A percentile compares a stretch with the other conserved stretches of the same genome.
These are phyloP conservation scores for Handroanthus guayacan DNA, from an alignment of 257 asterid species.

Conservation along the genomic window DNA sequence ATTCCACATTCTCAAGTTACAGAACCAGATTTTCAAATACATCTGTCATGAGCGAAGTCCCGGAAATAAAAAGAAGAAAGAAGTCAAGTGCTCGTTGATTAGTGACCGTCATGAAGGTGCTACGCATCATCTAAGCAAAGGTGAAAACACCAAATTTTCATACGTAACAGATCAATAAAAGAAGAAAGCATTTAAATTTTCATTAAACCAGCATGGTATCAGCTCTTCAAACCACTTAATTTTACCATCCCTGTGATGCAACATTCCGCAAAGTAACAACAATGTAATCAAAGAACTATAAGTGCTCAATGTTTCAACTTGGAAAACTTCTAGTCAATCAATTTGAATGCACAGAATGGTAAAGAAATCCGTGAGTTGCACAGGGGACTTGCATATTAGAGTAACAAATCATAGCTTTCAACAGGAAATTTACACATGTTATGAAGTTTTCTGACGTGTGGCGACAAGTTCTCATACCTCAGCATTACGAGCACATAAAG, in stretches of 20 bases:
- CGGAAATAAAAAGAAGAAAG: background rate
- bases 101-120: background rate
- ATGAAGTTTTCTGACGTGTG: background rate
- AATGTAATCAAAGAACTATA: background rate
- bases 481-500: background rate
- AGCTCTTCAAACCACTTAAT: too few species aligned
- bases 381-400: background rate
- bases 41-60: background rate
- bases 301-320: background rate
- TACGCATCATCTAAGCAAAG: background rate
- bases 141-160: background rate
- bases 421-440: background rate
- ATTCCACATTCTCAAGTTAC: background rate
- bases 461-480: background rate
- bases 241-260: too few species aligned
- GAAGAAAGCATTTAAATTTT: background rate
- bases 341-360: background rate
- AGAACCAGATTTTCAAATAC: background rate
- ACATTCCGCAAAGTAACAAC: too few species aligned
- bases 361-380: background rate
- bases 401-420: background rate
- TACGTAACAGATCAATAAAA: background rate
- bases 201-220: too few species aligned
- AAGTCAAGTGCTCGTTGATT: background rate
- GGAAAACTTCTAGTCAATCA: background rate